Base-by-base conservation (phyloP, 441 rosid species). In the Pelargonium cotyledonis region DNA sequence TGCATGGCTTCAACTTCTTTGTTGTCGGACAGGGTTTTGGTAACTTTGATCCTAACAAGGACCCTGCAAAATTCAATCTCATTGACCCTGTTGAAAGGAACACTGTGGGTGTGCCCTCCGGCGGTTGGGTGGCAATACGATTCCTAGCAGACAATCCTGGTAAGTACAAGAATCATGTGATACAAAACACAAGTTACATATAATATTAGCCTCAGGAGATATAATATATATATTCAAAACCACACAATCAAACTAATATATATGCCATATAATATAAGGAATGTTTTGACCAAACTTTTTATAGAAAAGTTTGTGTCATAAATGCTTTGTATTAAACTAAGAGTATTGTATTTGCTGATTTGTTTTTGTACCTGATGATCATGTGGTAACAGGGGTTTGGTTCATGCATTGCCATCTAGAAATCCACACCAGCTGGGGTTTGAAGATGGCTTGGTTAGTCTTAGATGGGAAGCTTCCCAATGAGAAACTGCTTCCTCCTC, bases 81-180 rank as follows among this genome's bases (percentile, higher is more conserved):
- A 72, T 83, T 47, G 90, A 89, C 70, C 92, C 95, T 0, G 60
- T 82, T 72, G 88, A 85, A 77, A 81, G 82, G 18, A 89, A 89
- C 63, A 85, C 90, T 0, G 84, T 84, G 0, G 88, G 85, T 3
- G 92, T 87, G 65, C 95, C 92, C 15, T 81, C 88, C 0, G 89
- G 87, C 41, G 92, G 95, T 12, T 89, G 92, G 89, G 84, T 82
- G 8, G 90, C 89, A 40, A 77, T 84, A 46, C 84, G 92, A 6
- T 85, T 87, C 46, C 68, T 78, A 68, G 95, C 90, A 12, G 82
- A 89, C 70, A 89, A 86, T 75, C 89, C 95, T 67, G 90, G 95
- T 57, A 57, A 55, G 61, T 51, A 51, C 19, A 86, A 15, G 58
- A 15, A 55, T n/a, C 16, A 55, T n/a, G 9, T 55, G 61, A 55